Evolutionary conservation across 805 yeast species (phyloP), one percentile per base, ranked within the genome.

Genomic region (Saturnispora hagleri): DNA sequence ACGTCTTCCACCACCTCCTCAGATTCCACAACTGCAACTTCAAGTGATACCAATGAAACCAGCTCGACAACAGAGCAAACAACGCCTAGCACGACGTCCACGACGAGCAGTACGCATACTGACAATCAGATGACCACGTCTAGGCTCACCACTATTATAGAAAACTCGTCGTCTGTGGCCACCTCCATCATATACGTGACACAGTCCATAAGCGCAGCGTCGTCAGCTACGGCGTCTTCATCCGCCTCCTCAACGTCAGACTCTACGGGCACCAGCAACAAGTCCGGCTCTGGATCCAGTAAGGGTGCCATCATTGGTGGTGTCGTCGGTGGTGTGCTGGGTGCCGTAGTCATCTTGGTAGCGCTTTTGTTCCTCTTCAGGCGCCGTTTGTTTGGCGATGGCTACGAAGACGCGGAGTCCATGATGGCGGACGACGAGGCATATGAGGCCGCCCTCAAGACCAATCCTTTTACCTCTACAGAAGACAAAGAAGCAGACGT

Each of bases 401-500:
- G 64, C 50, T 46, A 47, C 27, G 66, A 66, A 40, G 63, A 57
- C 63, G 58, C 62, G 47, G 63, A 55, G 72, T 76, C 60, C 71
- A 55, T 61, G 22, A 73, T 73, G 50, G 69, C 76, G 20, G 76
- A 77, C 60, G 84, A 80, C 59, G 72, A 76, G 40, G 84, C 78
- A 4, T 79, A 77, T 58, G 79, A 74, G 57, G 80, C 77, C 54
- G 82, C 82, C 5, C 65, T 80, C 50, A 77, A 78, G 57, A 73
- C 83, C 33, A 82, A 84, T 61, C 89, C 89, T 50, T 82, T 84
- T 60, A 79, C 79, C 24, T 73, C 76, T 46, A 73, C 75, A n/a
- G 84, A 80, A 58, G 74, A 66, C 24, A 66, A 75, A 44, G 60
- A 65, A 43, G 59, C 56, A n/a, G 57, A 55, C 13, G 59, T 69